Evolutionary conservation across 306 rosid species (phyloP).

Genomic region (Acacia acuminata): DNA sequence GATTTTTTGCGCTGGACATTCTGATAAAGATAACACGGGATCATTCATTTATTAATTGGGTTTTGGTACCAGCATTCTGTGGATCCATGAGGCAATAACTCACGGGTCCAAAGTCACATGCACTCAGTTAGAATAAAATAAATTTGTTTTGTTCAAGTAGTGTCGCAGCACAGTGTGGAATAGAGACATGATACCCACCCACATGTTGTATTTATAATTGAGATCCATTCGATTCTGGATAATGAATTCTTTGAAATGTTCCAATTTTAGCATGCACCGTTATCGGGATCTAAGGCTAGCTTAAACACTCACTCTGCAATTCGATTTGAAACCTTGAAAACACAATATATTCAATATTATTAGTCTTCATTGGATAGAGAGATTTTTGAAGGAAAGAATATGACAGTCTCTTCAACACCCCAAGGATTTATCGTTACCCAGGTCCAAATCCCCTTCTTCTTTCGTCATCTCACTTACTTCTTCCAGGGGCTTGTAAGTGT

Average conservation of each 20-base stretch:
- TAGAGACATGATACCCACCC: neutral
- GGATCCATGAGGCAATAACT: neutral
- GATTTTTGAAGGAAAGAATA: neutral
- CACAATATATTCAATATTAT: neutral
- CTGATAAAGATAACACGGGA: neutral
- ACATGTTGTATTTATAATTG: neutral
- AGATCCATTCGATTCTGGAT: neutral
- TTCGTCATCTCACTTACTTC: conserved; percentile 36
- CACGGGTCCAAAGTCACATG: neutral
- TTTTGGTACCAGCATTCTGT: neutral
- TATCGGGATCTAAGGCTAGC: neutral
- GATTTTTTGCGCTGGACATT: too few relatives aligned
- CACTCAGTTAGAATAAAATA: neutral
- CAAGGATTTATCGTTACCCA: neutral
- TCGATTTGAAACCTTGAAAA: neutral
- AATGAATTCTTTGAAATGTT: neutral
- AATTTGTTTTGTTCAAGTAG: neutral
- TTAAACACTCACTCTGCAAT: neutral
- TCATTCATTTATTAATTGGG: neutral
- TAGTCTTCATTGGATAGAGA: neutral
- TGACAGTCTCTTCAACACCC: neutral
- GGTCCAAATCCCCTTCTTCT: conserved; percentile 35
- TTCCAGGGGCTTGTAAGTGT: conserved; percentile 60
- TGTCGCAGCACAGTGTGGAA: neutral
- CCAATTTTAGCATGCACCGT: neutral